Evolutionary conservation across 2,329 filamentous ascomycete species (phyloP).

Genomic region (Talaromyces pinophilus): DNA sequence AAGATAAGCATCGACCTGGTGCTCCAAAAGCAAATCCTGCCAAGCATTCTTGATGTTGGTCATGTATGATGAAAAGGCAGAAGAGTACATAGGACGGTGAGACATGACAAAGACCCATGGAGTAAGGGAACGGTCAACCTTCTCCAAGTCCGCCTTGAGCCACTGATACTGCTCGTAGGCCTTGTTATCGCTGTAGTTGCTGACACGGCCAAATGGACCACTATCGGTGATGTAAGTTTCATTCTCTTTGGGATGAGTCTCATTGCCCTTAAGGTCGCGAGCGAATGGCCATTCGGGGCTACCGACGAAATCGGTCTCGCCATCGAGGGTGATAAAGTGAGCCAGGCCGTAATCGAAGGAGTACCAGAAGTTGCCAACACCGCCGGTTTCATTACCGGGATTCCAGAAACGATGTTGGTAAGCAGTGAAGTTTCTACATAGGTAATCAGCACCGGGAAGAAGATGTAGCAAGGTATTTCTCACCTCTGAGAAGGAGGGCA

Average conservation of each 20-base stretch:
- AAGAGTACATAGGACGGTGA: slow-evolving; percentile 48
- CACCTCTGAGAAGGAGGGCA: slow-evolving; percentile 54
- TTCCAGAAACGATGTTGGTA: slow-evolving; percentile 56
- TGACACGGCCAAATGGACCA: slow-evolving; percentile 46
- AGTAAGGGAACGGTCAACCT: slow-evolving; percentile 50
- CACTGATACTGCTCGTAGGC: slow-evolving; percentile 41
- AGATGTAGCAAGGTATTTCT: background rate
- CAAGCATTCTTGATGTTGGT: slow-evolving; percentile 49
- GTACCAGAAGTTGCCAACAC: slow-evolving; percentile 58
- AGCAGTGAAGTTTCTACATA: slow-evolving; percentile 51
- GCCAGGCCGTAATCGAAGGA: slow-evolving; percentile 58
- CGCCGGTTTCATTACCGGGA: slow-evolving; percentile 51
- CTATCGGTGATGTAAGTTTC: slow-evolving; percentile 53
- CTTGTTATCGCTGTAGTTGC: slow-evolving; percentile 36
- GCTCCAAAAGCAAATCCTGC: slow-evolving; percentile 47
- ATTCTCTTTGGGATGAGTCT: slow-evolving; percentile 42
- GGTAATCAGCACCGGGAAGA: background rate
- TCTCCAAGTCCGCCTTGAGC: slow-evolving; percentile 49
- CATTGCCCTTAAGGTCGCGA: slow-evolving; percentile 38
- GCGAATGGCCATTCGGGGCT: slow-evolving; percentile 42
- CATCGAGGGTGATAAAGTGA: slow-evolving; percentile 53
- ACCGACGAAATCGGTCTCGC: slow-evolving; percentile 54
- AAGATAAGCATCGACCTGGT: slow-evolving; percentile 52
- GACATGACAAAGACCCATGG: slow-evolving; percentile 54
- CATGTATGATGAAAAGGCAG: slow-evolving; percentile 44